Evolutionary conservation across 768 basidiomycete genomes (phyloP), one percentile per base, ranked within the genome.

Genomic region (Cyclocybe cylindracea): DNA sequence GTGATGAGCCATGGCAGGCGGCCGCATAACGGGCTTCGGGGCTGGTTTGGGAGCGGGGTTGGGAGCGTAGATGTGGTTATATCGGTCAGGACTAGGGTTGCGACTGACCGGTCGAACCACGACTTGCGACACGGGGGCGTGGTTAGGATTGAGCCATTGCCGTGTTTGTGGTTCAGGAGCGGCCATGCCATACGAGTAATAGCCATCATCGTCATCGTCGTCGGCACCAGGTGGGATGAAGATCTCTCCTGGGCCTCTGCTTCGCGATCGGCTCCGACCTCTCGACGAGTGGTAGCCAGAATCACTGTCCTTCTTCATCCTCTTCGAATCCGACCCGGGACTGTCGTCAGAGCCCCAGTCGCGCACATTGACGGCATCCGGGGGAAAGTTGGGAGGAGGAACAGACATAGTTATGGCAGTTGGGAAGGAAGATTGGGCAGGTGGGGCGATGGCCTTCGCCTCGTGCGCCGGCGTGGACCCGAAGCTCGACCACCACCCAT

Each of bases 141-240:
- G 56, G 38, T 58, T 47, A n/a, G 48, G 44, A 47, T 57, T 52
- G 35, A 50, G 24, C 39, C 48, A 35, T 9, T 35, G 9, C 56
- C 56, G 52, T n/a, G 44, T 34, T 32, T 37, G 42, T 38, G 38
- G 34, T 10, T 44, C 44, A 39, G 31, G 24, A 14, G 38, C 34
- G 11, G 44, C 14, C 16, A 34, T 42, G 19, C 48, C 51, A 18
- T 38, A 39, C 34, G 37, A 19, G 10, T n/a, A 40, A 36, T 48
- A 54, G 4, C 34, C 11, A 29, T 33, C 42, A 14, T 42, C 43
- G 18, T 48, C 48, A 38, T 46, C 53, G 29, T 32, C 9, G 6
- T 51, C 54, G 0, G 34, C 37, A 13, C 49, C 47, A 14, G 50
- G 59, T 36, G 47, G 59, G 46, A 56, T 53, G 45, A 56, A 55